Evolutionary conservation across 2,329 filamentous ascomycete species (phyloP), one percentile per base, ranked within the genome.

Genomic region (Fusarium pseudograminearum): DNA sequence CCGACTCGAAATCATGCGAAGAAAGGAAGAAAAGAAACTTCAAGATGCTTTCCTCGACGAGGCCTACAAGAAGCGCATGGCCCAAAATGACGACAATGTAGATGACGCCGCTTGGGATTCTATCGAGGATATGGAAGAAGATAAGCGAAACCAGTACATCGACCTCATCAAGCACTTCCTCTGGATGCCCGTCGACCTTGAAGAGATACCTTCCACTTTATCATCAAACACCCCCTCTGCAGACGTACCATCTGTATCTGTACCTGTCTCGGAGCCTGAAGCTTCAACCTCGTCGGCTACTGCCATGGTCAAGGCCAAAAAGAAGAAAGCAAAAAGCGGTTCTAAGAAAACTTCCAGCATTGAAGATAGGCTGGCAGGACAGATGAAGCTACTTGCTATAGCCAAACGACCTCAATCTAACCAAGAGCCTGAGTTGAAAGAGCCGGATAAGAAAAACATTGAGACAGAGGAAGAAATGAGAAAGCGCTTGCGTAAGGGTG

Each of bases 131-230:
- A 45, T 73, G 47, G 67, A 70, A 3, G 24, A 70, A 20, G 62
- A 74, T 22, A 72, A 70, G 34, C 67, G 75, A 18, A 30, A 74
- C 22, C 69, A 65, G 6, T 77, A 73, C 45, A 70, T 77, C 30
- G 74, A 76, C 14, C 47, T 77, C 61, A 76, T 77, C 38, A 75
- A 69, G 47, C 70, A 77, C 30, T 77, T 76, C 18, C 69, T 77
- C 9, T 77, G 74, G 75, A 66, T 77, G 61, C 31, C 22, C 2
- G 24, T 36, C n/a, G 40, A 56, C 5, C 42, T 52, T 0, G 6
- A 38, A 11, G n/a, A 45, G 10, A 7, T 34, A 14, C 18, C 42
- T 4, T 28, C 5, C 41, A 7, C 20, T 5, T 9, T 16, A 24
- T 46, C 33, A 3, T 53, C 46, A n/a, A 41, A 46, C 18, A 44